Percentiles rank a stretch among this genome's conserved stretches.
These are phyloP conservation scores for Entophlyctis luteolus DNA, from an alignment of 192 early-diverging fungal genomes.

Conservation along the genomic window DNA sequence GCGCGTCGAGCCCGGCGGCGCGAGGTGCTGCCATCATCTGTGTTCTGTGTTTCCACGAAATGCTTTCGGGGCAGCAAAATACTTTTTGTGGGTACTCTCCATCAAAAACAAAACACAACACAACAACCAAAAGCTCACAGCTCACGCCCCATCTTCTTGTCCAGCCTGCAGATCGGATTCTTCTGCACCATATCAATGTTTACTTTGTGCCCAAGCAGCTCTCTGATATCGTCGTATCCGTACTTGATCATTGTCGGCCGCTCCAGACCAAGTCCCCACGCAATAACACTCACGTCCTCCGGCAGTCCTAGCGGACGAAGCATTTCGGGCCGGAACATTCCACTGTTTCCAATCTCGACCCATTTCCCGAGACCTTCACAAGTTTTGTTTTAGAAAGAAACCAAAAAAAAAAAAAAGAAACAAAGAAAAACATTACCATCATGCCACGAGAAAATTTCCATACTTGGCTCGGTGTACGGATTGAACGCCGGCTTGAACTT, in stretches of 20 bases:
- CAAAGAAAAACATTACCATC: slow-evolving; percentile 42
- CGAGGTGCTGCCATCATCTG: background rate
- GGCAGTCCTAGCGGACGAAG: slow-evolving; percentile 90
- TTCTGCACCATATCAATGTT: slow-evolving; percentile 84
- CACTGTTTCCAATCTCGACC: slow-evolving; percentile 97
- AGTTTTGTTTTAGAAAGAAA: background rate
- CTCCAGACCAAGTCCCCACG: slow-evolving; percentile 96
- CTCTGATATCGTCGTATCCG: slow-evolving; percentile 88
- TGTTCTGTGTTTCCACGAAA: background rate
- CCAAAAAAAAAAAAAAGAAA: no score
- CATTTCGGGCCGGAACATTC: slow-evolving; percentile 99
- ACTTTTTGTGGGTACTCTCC: no score
- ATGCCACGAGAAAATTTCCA: slow-evolving; percentile 99
- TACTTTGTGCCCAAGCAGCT: slow-evolving; percentile 90
- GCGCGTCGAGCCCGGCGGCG: background rate
- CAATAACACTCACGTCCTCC: slow-evolving; percentile 90
- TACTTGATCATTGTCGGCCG: slow-evolving; percentile 99
- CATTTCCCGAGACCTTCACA: slow-evolving; percentile 67
- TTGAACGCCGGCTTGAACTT: slow-evolving; percentile 99
- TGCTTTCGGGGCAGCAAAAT: no score
- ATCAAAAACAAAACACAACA: background rate
- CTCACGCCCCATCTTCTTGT: slow-evolving; percentile 84
- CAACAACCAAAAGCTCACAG: slow-evolving; percentile 9
- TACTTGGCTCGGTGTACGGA: slow-evolving; percentile 98
- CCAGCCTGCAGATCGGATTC: slow-evolving; percentile 86